These are phyloP conservation scores for Chlamydomonas sphaeroides DNA, from an alignment of 139 green algal species.

Conservation along the genomic window DNA sequence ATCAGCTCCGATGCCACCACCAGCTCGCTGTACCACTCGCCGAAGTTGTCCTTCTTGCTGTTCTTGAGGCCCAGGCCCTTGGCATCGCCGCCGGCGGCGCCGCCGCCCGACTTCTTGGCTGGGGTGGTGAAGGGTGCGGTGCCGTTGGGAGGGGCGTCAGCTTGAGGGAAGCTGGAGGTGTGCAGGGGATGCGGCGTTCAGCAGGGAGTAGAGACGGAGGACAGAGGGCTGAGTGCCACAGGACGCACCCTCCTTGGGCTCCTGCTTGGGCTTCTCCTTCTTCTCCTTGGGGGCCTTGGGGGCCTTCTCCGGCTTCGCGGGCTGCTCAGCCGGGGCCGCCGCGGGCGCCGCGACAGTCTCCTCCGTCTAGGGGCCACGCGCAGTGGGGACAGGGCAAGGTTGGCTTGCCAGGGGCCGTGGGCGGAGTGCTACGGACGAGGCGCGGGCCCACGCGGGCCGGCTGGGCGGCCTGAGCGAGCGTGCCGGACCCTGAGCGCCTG, in stretches of 20 bases:
- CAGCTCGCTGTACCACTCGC: slow-evolving; percentile 64
- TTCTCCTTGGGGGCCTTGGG: slow-evolving; percentile 57
- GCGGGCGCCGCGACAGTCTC: not conserved
- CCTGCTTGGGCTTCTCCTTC: slow-evolving; percentile 73
- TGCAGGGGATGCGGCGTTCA: no score
- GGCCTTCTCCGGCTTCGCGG: no score
- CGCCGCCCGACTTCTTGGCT: slow-evolving; percentile 81
- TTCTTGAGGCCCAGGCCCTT: slow-evolving; percentile 84
- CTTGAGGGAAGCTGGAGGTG: no score
- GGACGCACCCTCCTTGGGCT: slow-evolving; percentile 39
- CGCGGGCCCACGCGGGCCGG: no score
- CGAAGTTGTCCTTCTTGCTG: slow-evolving; percentile 90
- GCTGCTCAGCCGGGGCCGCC: not conserved
- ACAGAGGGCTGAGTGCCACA: not conserved
- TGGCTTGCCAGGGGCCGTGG: no score
- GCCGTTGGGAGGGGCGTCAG: not conserved
- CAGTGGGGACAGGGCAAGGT: no score
- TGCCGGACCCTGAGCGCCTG: no score
- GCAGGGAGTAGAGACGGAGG: not conserved
- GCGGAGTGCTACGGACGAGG: no score
- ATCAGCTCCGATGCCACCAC: slow-evolving; percentile 66
- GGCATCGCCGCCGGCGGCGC: slow-evolving; percentile 59
- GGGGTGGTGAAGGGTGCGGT: not conserved
- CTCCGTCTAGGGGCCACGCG: no score
- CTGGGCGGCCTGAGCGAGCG: no score